Conservation (phyloP, 2,329 filamentous ascomycete species). For the Aspergillus sclerotialis region DNA sequence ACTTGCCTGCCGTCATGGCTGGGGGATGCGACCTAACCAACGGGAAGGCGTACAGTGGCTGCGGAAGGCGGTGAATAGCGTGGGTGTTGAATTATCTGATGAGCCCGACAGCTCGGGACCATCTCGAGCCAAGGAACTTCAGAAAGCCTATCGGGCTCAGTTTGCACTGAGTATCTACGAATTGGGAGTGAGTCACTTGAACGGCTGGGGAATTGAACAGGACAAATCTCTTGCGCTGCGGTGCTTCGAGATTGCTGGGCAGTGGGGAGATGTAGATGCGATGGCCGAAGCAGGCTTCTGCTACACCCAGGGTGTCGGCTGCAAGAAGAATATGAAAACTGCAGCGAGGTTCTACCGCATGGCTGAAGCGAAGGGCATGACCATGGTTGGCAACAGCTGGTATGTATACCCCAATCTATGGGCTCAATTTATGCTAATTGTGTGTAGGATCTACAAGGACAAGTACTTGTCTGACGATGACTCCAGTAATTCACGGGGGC, state of each 20-base stretch:
- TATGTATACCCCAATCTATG: constrained; percentile 43
- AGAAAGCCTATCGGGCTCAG: constrained; percentile 80
- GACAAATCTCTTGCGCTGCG: constrained; percentile 80
- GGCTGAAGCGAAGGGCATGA: constrained; percentile 89
- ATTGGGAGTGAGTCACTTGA: constrained; percentile 92
- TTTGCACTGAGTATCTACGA: constrained; percentile 96
- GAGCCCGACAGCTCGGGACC: constrained; percentile 48
- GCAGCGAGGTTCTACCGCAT: constrained; percentile 83
- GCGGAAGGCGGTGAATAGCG: constrained; percentile 79
- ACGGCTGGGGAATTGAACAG: constrained; percentile 94
- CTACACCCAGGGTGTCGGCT: constrained; percentile 87
- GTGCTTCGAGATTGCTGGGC: constrained; percentile 93
- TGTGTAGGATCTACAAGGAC: constrained; percentile 81
- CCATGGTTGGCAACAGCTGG: constrained; percentile 98
- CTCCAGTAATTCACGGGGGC: constrained; percentile 25
- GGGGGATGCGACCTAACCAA: constrained; percentile 93
- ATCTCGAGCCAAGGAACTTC: constrained; percentile 57
- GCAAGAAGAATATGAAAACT: constrained; percentile 93
- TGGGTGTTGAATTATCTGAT: constrained; percentile 73
- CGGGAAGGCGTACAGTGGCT: constrained; percentile 88
- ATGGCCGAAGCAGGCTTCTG: constrained; percentile 92
- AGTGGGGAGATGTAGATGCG: constrained; percentile 92
- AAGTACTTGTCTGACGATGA: constrained; percentile 74
- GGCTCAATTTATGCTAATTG: constrained; percentile 6
- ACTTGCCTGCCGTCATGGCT: constrained; percentile 88